Conservation (phyloP, 768 basidiomycete species). For the Epithele typhae region DNA sequence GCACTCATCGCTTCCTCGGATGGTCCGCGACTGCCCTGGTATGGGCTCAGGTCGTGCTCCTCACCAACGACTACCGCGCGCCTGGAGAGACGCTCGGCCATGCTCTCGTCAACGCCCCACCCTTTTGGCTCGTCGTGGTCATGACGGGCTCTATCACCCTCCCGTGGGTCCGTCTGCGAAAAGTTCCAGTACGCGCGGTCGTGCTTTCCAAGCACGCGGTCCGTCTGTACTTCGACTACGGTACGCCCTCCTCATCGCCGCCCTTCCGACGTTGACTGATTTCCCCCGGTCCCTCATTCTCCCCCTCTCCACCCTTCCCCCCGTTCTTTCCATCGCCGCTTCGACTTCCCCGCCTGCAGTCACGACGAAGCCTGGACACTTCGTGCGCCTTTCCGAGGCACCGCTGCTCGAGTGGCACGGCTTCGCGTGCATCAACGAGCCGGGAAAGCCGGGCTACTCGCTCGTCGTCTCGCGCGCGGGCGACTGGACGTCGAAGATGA, state of each 20-base stretch:
- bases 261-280: too few species aligned
- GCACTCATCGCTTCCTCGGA: conserved; percentile 52
- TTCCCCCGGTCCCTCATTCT: neutral
- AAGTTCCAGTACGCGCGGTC: conserved; percentile 48
- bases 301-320: neutral
- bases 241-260: conserved; percentile 25
- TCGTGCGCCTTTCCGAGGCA: conserved; percentile 34
- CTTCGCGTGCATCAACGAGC: conserved; percentile 49
- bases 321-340: too few species aligned
- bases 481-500: conserved; percentile 55
- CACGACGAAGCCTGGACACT: conserved; percentile 31
- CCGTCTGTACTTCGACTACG: conserved; percentile 56
- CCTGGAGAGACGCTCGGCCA: conserved; percentile 35
- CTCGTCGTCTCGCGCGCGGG: conserved; percentile 54
- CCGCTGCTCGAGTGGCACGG: conserved; percentile 58
- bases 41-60: conserved; percentile 49
- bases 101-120: conserved; percentile 38
- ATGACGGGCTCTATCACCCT: conserved; percentile 51
- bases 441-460: conserved; percentile 38
- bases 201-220: conserved; percentile 55
- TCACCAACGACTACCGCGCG: conserved; percentile 49
- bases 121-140: conserved; percentile 55
- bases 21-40: conserved; percentile 51
- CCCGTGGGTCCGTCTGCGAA: conserved; percentile 58
- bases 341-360: too few species aligned